A percentile compares a stretch with the other conserved stretches of the same genome.
Conservation (phyloP, 495 filamentous ascomycete genomes). For the Aspergillus incahuasiensis region DNA sequence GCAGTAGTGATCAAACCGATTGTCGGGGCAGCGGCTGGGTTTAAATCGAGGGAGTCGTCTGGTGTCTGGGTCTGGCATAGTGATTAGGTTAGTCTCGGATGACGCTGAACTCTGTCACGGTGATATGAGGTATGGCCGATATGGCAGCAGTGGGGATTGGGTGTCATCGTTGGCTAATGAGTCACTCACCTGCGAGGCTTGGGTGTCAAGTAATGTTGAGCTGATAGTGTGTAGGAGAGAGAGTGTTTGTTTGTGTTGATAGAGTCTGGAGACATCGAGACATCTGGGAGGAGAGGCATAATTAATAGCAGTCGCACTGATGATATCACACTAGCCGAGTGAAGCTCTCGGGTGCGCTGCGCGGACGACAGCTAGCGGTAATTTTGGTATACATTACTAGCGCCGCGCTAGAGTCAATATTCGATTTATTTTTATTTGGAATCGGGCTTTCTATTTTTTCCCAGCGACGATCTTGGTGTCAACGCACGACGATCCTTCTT, state of each 20-base stretch:
- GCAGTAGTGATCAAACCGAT: neutral
- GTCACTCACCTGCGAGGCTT: neutral
- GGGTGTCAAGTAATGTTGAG: neutral
- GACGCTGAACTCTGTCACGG: constrained; percentile 4
- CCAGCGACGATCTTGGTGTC: constrained; percentile 4
- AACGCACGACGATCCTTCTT: neutral
- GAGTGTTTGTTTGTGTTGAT: neutral
- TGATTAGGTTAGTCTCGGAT: constrained; percentile 7
- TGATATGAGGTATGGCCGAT: neutral
- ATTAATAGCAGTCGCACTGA: neutral
- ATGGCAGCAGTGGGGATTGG: neutral
- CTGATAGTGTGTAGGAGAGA: neutral
- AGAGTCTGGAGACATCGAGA: neutral
- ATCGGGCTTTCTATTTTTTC: constrained; percentile 10
- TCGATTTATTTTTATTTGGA: constrained; percentile 2
- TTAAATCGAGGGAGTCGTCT: constrained; percentile 1
- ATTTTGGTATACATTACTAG: neutral
- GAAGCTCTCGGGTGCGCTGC: neutral
- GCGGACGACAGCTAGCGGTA: neutral
- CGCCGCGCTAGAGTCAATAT: neutral
- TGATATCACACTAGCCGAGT: neutral
- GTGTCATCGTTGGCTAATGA: constrained; percentile 1
- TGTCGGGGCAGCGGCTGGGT: neutral
- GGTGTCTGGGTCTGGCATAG: neutral
- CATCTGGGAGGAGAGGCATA: neutral